Evolutionary conservation across 257 asterid genomes (phyloP).

Genomic region (Solanum okadae): DNA sequence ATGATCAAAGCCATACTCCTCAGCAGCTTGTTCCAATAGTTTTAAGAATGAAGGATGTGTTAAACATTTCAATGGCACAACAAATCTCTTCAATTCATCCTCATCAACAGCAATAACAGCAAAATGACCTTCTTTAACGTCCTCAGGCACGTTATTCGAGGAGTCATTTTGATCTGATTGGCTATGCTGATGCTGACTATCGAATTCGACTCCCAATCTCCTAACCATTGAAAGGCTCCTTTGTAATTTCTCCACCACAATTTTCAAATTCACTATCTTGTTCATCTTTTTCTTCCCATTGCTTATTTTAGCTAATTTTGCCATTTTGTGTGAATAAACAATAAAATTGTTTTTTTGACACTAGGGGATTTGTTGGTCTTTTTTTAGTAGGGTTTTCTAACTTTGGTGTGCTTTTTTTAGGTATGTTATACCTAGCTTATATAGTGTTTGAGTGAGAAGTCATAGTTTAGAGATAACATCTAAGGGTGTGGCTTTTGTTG

Average conservation of each 20-base stretch:
- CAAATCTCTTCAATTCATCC: conserved; percentile 15
- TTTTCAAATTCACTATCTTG: conserved; percentile 35
- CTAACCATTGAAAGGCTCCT: conserved; percentile 29
- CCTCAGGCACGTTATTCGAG: conserved; percentile 29
- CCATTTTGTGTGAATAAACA: background rate
- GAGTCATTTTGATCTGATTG: background rate
- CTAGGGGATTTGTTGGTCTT: background rate
- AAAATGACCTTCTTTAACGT: conserved; percentile 38
- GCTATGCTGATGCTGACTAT: background rate
- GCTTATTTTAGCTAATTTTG: background rate
- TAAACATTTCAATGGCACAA: conserved; percentile 22
- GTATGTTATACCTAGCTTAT: background rate
- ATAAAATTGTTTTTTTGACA: background rate
- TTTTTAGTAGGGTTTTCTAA: background rate
- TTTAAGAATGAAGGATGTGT: conserved; percentile 25
- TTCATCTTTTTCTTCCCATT: conserved; percentile 22
- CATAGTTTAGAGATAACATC: background rate
- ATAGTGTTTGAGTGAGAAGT: background rate
- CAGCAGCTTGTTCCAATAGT: conserved; percentile 34
- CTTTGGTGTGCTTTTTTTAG: background rate
- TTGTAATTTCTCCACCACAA: conserved; percentile 45
- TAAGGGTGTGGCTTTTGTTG: background rate
- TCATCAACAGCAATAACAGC: conserved; percentile 27
- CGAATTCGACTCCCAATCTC: background rate
- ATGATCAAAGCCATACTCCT: conserved; percentile 34